Evolutionary conservation across 768 basidiomycete genomes (phyloP).

Genomic region (Pseudohyphozyma bogoriensis): DNA sequence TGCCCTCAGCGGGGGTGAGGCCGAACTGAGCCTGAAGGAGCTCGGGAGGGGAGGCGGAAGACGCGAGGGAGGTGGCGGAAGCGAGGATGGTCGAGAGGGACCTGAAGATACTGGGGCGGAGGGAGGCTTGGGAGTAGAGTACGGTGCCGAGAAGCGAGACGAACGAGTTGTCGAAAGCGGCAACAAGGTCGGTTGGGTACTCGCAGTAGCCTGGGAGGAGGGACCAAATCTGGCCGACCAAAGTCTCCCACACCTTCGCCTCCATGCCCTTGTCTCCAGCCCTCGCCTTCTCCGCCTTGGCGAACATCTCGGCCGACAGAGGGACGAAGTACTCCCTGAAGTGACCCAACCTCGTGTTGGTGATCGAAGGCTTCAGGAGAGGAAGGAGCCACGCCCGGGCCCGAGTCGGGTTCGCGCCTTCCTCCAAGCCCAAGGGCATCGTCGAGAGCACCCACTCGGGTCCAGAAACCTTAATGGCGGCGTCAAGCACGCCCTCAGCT

Average conservation of each 20-base stretch:
- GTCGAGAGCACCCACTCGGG: constrained; percentile 63
- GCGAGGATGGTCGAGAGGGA: constrained; percentile 73
- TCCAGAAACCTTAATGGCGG: constrained; percentile 74
- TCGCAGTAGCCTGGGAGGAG: constrained; percentile 86
- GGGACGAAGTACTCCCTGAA: constrained; percentile 88
- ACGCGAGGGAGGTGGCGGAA: constrained; percentile 55
- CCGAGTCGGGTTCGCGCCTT: constrained; percentile 42
- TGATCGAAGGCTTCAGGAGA: constrained; percentile 58
- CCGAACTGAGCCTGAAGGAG: constrained; percentile 41
- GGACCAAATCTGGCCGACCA: constrained; percentile 87
- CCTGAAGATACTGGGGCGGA: constrained; percentile 70
- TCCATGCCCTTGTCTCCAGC: constrained; percentile 54
- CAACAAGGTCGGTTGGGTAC: constrained; percentile 59
- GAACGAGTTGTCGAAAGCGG: constrained; percentile 65
- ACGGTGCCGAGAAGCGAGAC: constrained; percentile 85
- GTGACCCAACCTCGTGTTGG: constrained; percentile 69
- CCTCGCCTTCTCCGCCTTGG: constrained; percentile 58
- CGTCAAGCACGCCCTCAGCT: constrained; percentile 65
- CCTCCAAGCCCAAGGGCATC: constrained; percentile 74
- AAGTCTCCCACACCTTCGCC: constrained; percentile 88
- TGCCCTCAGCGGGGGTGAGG: constrained; percentile 53
- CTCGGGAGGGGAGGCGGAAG: constrained; percentile 40
- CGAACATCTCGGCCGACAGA: constrained; percentile 84
- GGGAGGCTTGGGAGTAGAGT: constrained; percentile 76
- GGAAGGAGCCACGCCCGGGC: constrained; percentile 79